These are phyloP conservation scores for Lasiodiplodia citricola DNA, from an alignment of 2,329 filamentous ascomycete species.

Conservation along the genomic window DNA sequence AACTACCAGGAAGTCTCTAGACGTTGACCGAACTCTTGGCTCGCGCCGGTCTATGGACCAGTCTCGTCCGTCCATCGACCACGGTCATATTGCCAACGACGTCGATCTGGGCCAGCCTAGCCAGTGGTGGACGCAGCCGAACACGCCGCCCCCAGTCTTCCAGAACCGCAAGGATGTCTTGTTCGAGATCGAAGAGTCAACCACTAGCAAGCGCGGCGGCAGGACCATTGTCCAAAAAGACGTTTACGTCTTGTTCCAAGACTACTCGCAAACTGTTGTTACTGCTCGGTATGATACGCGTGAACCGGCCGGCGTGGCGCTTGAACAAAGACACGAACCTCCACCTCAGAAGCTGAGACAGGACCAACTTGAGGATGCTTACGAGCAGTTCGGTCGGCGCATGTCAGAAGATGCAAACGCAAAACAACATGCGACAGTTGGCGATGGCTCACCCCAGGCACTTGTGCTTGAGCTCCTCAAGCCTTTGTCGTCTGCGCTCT, in stretches of 20 bases:
- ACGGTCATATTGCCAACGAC: constrained; percentile 86
- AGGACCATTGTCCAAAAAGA: constrained; percentile 77
- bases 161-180: constrained; percentile 84
- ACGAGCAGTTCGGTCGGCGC: constrained; percentile 78
- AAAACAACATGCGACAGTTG: constrained; percentile 80
- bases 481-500: constrained; percentile 73
- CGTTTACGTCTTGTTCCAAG: constrained; percentile 86
- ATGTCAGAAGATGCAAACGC: constrained; percentile 73
- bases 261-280: constrained; percentile 94
- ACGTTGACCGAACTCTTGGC: constrained; percentile 61
- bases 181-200: constrained; percentile 80
- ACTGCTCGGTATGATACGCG: constrained; percentile 78
- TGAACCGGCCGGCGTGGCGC: constrained; percentile 71
- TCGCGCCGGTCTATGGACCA: constrained; percentile 75
- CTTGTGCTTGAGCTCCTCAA: constrained; percentile 81
- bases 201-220: constrained; percentile 70
- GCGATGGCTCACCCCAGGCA: constrained; percentile 79
- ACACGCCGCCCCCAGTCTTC: constrained; percentile 78
- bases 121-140: constrained; percentile 87
- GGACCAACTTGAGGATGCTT: constrained; percentile 88
- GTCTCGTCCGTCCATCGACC: constrained; percentile 73
- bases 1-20: constrained; percentile 64
- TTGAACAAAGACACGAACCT: constrained; percentile 86
- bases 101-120: constrained; percentile 76
- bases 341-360: constrained; percentile 84